Conservation (phyloP, 768 basidiomycete species). For the Xanthoconium purpureum region DNA sequence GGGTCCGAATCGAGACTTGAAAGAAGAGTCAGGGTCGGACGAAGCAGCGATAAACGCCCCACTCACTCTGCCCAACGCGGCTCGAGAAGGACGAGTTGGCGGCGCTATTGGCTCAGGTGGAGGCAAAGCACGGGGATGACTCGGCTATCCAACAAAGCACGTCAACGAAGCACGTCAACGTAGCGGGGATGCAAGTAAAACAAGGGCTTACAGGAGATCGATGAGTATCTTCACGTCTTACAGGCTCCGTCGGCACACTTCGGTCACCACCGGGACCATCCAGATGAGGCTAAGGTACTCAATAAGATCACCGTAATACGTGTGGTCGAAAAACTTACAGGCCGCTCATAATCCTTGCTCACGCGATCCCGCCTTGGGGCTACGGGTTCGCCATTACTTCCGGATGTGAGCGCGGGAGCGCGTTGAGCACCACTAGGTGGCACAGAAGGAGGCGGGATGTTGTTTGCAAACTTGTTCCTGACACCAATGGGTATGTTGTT, state of each 20-base stretch:
- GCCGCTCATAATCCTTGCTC: constrained; percentile 21
- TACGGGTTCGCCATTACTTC: constrained; percentile 21
- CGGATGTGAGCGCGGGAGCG: constrained; percentile 1
- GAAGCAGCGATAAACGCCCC: too few species aligned
- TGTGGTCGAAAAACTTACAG: constrained; percentile 12
- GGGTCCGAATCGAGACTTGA: constrained; percentile 34
- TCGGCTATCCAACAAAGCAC: constrained; percentile 5
- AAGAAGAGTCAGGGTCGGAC: neutral
- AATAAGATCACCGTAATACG: constrained; percentile 6
- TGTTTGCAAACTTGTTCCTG: constrained; percentile 24
- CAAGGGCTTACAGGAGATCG: constrained; percentile 20
- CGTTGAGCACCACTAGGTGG: constrained; percentile 2
- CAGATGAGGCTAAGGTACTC: constrained; percentile 11
- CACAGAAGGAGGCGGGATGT: neutral
- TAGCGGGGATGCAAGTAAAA: neutral
- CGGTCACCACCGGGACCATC: constrained; percentile 9
- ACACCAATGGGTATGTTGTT: constrained; percentile 33
- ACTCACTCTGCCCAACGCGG: constrained; percentile 17
- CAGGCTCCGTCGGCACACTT: neutral
- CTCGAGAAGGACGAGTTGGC: constrained; percentile 16
- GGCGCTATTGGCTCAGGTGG: constrained; percentile 6
- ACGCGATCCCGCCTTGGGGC: constrained; percentile 16
- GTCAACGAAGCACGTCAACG: constrained; percentile 7
- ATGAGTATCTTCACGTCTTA: constrained; percentile 10
- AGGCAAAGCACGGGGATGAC: constrained; percentile 2